These are phyloP conservation scores for Prunella vulgaris DNA, from an alignment of 257 asterid species.

Conservation along the genomic window DNA sequence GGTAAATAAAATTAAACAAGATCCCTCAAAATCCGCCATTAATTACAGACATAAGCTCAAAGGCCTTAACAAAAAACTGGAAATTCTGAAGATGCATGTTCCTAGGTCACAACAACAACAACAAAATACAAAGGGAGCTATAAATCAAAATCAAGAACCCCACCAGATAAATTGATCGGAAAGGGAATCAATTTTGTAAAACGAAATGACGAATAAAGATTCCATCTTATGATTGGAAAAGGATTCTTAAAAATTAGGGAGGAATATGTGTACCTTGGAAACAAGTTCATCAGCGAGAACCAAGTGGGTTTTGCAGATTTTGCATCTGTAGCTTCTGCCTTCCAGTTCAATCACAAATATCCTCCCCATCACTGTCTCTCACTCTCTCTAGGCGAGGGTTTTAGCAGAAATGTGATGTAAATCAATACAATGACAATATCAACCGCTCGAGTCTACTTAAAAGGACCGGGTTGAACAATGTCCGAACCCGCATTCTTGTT, in stretches of 20 bases:
- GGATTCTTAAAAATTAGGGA: not conserved
- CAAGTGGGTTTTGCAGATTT: slow-evolving; percentile 65
- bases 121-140: not conserved
- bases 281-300: slow-evolving; percentile 50
- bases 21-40: not conserved
- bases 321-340: slow-evolving; percentile 71
- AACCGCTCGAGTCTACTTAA: not conserved
- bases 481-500: not conserved
- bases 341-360: slow-evolving; percentile 62
- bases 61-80: not conserved
- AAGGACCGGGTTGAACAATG: not conserved
- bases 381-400: not conserved
- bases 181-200: not conserved
- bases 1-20: not conserved
- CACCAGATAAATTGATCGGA: not conserved
- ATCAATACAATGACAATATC: not conserved
- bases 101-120: too few species aligned
- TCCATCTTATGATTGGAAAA: not conserved
- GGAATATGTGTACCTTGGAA: slow-evolving; percentile 36
- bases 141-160: not conserved
- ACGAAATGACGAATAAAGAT: not conserved
- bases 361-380: slow-evolving; percentile 57
- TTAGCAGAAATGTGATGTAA: not conserved
- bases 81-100: not conserved
- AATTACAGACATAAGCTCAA: not conserved